These are phyloP conservation scores for Kalmanozyma brasiliensis DNA, from an alignment of 1,284 basidiomycete species.

Conservation along the genomic window DNA sequence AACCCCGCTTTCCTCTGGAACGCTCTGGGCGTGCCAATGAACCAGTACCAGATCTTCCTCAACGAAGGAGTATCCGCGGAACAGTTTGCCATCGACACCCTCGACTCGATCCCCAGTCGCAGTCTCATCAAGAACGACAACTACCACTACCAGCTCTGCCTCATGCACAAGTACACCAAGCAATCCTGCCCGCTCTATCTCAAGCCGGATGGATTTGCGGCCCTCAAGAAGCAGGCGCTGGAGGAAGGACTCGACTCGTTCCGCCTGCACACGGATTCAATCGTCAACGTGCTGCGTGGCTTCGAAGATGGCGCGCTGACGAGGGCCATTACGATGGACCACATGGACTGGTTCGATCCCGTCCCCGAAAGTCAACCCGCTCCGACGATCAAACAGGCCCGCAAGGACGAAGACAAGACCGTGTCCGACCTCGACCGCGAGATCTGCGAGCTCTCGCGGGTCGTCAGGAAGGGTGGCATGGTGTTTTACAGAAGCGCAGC, in stretches of 20 bases:
- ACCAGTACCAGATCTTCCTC: constrained; percentile 78
- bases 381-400: constrained; percentile 65
- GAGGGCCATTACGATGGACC: constrained; percentile 78
- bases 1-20: constrained; percentile 79
- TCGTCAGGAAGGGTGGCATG: constrained; percentile 75
- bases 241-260: constrained; percentile 74
- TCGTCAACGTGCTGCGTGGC: constrained; percentile 74
- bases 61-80: constrained; percentile 72
- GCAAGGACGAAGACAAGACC: constrained; percentile 68
- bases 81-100: constrained; percentile 67
- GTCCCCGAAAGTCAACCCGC: constrained; percentile 70
- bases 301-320: constrained; percentile 61
- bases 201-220: constrained; percentile 76
- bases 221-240: constrained; percentile 72
- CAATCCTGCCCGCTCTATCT: constrained; percentile 80
- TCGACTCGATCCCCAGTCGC: constrained; percentile 62
- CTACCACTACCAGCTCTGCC: constrained; percentile 70
- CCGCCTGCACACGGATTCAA: constrained; percentile 81
- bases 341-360: constrained; percentile 79
- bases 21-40: constrained; percentile 80
- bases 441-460: constrained; percentile 74
- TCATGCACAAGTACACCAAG: constrained; percentile 76
- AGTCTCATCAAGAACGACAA: constrained; percentile 62
- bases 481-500: constrained; percentile 80
- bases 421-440: constrained; percentile 75